Evolutionary conservation across 1,284 basidiomycete genomes (phyloP), one percentile per base, ranked within the genome.

Genomic region (Fomitopsis pinicola): DNA sequence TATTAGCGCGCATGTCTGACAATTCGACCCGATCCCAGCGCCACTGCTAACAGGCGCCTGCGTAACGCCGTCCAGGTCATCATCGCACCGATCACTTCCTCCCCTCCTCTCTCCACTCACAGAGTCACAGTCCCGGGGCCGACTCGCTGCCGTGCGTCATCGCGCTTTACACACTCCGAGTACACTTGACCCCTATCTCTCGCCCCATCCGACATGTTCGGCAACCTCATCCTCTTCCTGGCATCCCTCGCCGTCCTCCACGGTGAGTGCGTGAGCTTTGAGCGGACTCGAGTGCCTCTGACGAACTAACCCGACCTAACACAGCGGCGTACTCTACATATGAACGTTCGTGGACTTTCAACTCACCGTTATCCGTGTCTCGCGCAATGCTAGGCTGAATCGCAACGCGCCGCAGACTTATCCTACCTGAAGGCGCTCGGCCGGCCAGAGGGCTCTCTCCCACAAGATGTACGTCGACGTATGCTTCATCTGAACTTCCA

Each of bases 391-490:
- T 36, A 36, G n/a, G 30, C 56, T 62, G 57, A 59, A 58, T 66
- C 15, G 60, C 36, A 42, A 59, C 26, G 10, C 55, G 38, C 17
- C 59, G 40, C 65, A 92, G 90, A 92, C 72, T 72, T 90, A 53
- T 89, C 89, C 8, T 84, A 85, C 66, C 69, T 91, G 63, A 92
- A 92, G 68, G 87, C 88, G 19, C 78, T 91, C 40, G 89, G 87
- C 59, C 76, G 81, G 62, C 88, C 87, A 26, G 87, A 89, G 69
- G 84, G 83, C 7, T 73, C 80, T 19, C 73, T 92, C 17, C 90
- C 91, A 22, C 68, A 74, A 55, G 85, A 88, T 67, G 90, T 92
- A 67, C 59, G 82, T 73, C 17, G 5, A 7, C n/a, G 42, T 9
- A 9, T 8, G 26, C 7, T 40, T 30, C 30, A 46, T 7, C 5